A percentile compares a stretch with the other conserved stretches of the same genome.
Conservation (phyloP, 164 flowering plant genomes). For the Dillenia turbinata region DNA sequence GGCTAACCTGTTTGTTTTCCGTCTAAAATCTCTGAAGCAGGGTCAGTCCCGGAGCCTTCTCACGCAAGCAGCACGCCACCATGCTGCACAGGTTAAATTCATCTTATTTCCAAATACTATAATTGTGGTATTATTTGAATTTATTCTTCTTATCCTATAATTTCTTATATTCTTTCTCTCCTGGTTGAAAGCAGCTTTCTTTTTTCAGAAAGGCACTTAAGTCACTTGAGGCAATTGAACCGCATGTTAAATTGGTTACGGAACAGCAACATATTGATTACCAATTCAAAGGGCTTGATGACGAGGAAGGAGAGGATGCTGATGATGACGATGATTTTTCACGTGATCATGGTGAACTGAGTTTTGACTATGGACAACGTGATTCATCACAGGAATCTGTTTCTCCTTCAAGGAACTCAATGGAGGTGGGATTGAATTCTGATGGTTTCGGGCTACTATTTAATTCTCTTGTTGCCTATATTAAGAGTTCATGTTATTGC, state of each 20-base stretch:
- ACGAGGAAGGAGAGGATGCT: slow-evolving; percentile 50
- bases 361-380: slow-evolving; percentile 71
- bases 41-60: slow-evolving; percentile 91
- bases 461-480: too few relatives aligned
- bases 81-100: slow-evolving; percentile 87
- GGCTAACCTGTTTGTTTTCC: slow-evolving; percentile 78
- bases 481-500: too few relatives aligned
- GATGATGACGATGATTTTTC: slow-evolving; percentile 30
- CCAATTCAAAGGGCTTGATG: slow-evolving; percentile 74
- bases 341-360: slow-evolving; percentile 66
- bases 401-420: slow-evolving; percentile 43
- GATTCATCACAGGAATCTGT: slow-evolving; percentile 36
- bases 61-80: slow-evolving; percentile 93
- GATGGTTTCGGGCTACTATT: neutral
- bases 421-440: slow-evolving; percentile 51
- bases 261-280: slow-evolving; percentile 86
- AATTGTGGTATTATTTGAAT: neutral
- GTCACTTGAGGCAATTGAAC: slow-evolving; percentile 74
- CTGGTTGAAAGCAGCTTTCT: slow-evolving; percentile 48
- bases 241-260: slow-evolving; percentile 60
- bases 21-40: slow-evolving; percentile 79
- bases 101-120: neutral
- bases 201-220: slow-evolving; percentile 72
- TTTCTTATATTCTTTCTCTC: slow-evolving; percentile 10
- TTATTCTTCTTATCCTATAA: neutral